Conservation (phyloP, 139 green algal species). For the Trebouxia sp. region DNA sequence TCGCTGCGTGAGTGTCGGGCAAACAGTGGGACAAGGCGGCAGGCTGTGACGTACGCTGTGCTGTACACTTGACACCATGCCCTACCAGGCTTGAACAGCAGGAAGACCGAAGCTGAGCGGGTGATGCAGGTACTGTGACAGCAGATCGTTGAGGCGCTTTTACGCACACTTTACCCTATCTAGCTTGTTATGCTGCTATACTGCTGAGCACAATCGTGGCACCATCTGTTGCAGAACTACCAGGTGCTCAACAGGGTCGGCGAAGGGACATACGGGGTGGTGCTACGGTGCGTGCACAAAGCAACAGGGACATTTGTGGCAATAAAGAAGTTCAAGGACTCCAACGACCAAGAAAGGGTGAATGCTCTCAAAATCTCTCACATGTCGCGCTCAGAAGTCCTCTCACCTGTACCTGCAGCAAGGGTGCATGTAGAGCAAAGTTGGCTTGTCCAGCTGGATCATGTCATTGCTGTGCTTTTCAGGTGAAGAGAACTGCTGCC, state of each 20-base stretch:
- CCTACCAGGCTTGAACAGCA: no score
- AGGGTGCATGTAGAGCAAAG: no score
- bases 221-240: constrained; percentile 48
- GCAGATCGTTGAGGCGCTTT: no score
- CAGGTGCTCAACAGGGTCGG: constrained; percentile 68
- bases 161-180: no score
- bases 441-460: no score
- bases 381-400: neutral
- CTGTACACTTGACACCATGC: no score
- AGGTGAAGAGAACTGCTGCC: constrained; percentile 78
- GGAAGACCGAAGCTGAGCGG: no score
- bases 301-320: constrained; percentile 80
- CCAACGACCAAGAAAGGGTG: constrained; percentile 48
- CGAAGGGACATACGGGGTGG: constrained; percentile 89
- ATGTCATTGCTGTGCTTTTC: neutral
- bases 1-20: no score
- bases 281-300: constrained; percentile 82
- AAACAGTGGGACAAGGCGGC: no score
- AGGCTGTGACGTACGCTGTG: no score
- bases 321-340: constrained; percentile 93
- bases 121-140: no score
- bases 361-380: neutral
- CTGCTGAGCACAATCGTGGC: neutral
- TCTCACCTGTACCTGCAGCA: neutral
- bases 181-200: no score